Conservation (phyloP, 768 basidiomycete species). For the Phanerodontia chrysosporium region DNA sequence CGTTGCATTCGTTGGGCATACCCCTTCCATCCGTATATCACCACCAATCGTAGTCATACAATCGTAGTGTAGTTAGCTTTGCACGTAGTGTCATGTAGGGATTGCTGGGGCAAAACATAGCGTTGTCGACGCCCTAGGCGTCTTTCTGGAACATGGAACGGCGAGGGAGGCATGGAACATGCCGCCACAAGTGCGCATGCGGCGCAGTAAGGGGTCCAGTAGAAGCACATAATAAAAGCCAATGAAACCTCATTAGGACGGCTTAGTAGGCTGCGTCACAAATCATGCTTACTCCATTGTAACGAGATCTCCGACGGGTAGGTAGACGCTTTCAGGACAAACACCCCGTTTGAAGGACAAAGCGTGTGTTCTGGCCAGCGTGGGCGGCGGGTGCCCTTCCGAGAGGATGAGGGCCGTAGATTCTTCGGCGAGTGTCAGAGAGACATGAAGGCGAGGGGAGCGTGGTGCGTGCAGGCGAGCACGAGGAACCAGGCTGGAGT, state of each 20-base stretch:
- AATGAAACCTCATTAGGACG: too few species aligned
- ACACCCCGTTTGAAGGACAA: too few species aligned
- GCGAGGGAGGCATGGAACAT: too few species aligned
- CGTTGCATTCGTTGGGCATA: background rate
- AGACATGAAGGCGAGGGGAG: background rate
- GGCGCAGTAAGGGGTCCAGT: background rate
- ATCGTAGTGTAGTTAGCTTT: background rate
- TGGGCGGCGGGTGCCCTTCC: too few species aligned
- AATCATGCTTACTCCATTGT: too few species aligned
- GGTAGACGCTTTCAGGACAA: too few species aligned
- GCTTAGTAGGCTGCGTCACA: too few species aligned
- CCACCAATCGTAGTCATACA: background rate
- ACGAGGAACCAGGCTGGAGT: conserved; percentile 8
- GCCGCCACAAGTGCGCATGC: background rate
- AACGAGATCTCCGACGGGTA: too few species aligned
- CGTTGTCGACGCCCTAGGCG: background rate
- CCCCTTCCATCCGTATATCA: background rate
- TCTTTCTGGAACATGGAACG: background rate
- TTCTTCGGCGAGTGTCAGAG: background rate
- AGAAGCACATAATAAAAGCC: too few species aligned
- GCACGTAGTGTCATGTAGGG: background rate
- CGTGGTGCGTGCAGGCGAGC: conserved; percentile 5
- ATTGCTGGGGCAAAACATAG: background rate
- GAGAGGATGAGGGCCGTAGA: background rate
- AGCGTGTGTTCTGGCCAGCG: too few species aligned